These are phyloP conservation scores for Aspergillus bombycis DNA, from an alignment of 2,329 filamentous ascomycete species.

Conservation along the genomic window DNA sequence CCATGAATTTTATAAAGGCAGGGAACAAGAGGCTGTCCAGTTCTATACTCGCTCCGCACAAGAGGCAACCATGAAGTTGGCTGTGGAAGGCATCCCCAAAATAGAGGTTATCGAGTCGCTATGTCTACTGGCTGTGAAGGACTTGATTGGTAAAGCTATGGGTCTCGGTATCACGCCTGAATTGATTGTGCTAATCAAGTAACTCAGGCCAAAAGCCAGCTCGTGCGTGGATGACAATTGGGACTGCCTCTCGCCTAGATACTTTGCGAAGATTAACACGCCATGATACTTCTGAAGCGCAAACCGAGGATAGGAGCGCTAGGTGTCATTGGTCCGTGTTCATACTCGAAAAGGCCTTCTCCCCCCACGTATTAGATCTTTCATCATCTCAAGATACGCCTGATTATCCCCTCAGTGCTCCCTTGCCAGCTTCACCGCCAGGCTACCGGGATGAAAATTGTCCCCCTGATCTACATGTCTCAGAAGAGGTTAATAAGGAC, in stretches of 20 bases:
- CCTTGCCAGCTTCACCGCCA: background rate
- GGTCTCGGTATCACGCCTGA: background rate
- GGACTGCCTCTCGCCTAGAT: constrained; percentile 9
- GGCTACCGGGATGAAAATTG: background rate
- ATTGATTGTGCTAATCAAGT: background rate
- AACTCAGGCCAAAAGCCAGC: constrained; percentile 1
- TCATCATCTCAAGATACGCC: background rate
- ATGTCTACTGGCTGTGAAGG: constrained; percentile 9
- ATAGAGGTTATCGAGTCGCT: constrained; percentile 9
- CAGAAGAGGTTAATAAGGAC: background rate
- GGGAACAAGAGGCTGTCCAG: constrained; percentile 1
- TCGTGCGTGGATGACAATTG: constrained; percentile 12
- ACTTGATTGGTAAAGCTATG: background rate
- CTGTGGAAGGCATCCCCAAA: constrained; percentile 1
- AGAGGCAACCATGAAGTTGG: background rate
- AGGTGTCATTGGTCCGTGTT: constrained; percentile 13
- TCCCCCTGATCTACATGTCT: background rate
- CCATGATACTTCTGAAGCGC: background rate
- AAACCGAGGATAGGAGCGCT: background rate
- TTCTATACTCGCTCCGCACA: constrained; percentile 10
- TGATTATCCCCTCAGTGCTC: constrained; percentile 8
- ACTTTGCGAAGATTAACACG: background rate
- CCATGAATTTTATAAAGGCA: constrained; percentile 4
- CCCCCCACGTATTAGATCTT: background rate
- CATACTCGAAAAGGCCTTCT: constrained; percentile 12